Evolutionary conservation across 1,284 basidiomycete genomes (phyloP).

Genomic region (Cryptococcus depauperatus): DNA sequence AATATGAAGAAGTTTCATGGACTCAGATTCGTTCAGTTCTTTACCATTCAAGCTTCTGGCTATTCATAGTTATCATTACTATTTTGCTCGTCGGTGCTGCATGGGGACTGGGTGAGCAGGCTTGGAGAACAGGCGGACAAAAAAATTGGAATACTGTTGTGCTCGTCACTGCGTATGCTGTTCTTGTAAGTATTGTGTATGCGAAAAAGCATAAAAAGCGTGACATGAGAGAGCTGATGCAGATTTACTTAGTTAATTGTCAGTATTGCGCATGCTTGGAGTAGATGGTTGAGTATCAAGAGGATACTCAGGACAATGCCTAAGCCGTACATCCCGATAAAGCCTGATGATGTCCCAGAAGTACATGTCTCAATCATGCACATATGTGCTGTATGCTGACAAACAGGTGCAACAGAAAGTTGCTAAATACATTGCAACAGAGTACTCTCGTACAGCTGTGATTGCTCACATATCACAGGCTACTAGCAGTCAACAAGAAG

Average conservation of each 20-base stretch:
- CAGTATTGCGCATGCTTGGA: conserved; percentile 31
- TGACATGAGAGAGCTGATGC: no score
- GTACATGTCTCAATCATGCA: no score
- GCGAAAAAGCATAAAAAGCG: background rate
- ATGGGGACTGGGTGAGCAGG: conserved; percentile 40
- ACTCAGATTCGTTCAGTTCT: conserved; percentile 23
- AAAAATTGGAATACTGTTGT: conserved; percentile 38
- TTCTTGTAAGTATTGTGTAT: conserved; percentile 30
- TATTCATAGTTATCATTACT: conserved; percentile 34
- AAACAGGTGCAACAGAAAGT: no score
- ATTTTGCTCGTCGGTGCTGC: conserved; percentile 33
- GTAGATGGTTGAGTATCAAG: conserved; percentile 34
- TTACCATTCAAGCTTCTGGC: conserved; percentile 39
- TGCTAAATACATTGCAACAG: conserved; percentile 63
- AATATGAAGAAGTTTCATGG: no score
- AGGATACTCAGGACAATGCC: conserved; percentile 51
- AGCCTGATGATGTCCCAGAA: conserved; percentile 31
- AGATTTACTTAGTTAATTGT: conserved; percentile 20
- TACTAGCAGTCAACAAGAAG: conserved; percentile 60
- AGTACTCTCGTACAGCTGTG: conserved; percentile 68
- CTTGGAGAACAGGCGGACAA: conserved; percentile 31
- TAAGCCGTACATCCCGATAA: conserved; percentile 58
- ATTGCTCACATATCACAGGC: conserved; percentile 69
- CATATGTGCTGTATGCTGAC: no score
- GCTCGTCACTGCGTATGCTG: conserved; percentile 33